Base-by-base conservation (phyloP, 208 protist genomes). In the Trypanosoma mega region DNA sequence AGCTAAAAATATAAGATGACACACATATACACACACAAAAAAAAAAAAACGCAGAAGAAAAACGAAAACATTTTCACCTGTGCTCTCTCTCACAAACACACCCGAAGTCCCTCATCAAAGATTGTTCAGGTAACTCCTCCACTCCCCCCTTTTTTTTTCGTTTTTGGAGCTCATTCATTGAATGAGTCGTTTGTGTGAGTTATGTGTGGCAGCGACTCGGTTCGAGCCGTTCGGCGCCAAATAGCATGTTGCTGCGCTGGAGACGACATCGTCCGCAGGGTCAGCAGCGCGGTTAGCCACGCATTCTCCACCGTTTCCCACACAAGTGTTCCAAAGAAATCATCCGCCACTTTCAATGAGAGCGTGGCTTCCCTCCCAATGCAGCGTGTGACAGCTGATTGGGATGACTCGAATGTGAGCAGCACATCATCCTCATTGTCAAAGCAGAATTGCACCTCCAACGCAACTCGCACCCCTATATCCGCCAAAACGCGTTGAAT, bases 251-350 rank as follows among this genome's bases (percentile, higher is more conserved):
- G 44, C 21, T 41, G n/a, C 3, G 36, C 1, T 7, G 50, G 34
- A 18, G 44, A 18, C 6, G 9, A 18, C 2, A 5, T 51, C 2
- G 45, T 39, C 36, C 59, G 45, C 18, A 63, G 41, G 20, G 48
- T 26, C n/a, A 52, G 30, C 5, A 55, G 44, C 1, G 52, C 8
- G 34, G 21, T 18, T 26, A 61, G 30, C 59, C 69, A 75, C 34
- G 56, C 63, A 56, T 68, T 37, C 24, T 43, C 60, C 44, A 78
- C 39, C 30, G 62, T 43, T 45, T 78, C 72, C 65, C 72, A 72
- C n/a, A 16, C 52, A 2, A 67, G 47, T 18, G 61, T 52, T 20
- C 72, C 66, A 26, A 49, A 18, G 46, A 78, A 68, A 12, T 41
- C 44, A 30, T 24, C 14, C 29, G 24, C 2, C 14, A 78, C 16